These are phyloP conservation scores for Chrysoporthe puriensis DNA, from an alignment of 2,329 filamentous ascomycete genomes.

Conservation along the genomic window DNA sequence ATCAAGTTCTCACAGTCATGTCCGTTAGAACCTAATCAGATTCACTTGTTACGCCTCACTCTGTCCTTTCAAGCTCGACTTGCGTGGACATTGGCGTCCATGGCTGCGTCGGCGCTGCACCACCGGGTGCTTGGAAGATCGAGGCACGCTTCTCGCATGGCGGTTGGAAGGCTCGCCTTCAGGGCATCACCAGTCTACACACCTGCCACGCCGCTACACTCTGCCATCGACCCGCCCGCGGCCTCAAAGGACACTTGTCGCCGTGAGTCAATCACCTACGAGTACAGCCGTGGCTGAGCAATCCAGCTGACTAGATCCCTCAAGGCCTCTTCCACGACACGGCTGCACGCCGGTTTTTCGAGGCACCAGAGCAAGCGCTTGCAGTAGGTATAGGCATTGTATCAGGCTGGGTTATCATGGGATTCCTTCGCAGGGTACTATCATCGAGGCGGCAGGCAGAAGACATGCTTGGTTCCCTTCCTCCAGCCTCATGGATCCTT, in stretches of 20 bases:
- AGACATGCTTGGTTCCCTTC: background rate
- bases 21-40: too few relatives aligned
- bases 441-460: too few relatives aligned
- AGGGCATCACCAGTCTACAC: background rate
- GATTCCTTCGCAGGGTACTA: background rate
- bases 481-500: background rate
- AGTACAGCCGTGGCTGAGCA: background rate
- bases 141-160: background rate
- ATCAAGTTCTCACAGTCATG: too few relatives aligned
- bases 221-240: too few relatives aligned
- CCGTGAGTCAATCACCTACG: background rate
- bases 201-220: background rate
- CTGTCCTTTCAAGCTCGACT: background rate
- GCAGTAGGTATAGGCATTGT: background rate
- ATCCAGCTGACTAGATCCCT: background rate
- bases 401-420: background rate
- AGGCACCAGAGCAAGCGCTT: background rate
- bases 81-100: background rate
- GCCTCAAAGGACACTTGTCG: background rate
- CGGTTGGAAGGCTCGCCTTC: background rate
- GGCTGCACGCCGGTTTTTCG: background rate
- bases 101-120: conserved; percentile 1
- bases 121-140: background rate
- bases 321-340: conserved; percentile 17
- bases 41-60: background rate